These are phyloP conservation scores for Ammopiptanthus mongolicus DNA, from an alignment of 306 rosid genomes.

Conservation along the genomic window DNA sequence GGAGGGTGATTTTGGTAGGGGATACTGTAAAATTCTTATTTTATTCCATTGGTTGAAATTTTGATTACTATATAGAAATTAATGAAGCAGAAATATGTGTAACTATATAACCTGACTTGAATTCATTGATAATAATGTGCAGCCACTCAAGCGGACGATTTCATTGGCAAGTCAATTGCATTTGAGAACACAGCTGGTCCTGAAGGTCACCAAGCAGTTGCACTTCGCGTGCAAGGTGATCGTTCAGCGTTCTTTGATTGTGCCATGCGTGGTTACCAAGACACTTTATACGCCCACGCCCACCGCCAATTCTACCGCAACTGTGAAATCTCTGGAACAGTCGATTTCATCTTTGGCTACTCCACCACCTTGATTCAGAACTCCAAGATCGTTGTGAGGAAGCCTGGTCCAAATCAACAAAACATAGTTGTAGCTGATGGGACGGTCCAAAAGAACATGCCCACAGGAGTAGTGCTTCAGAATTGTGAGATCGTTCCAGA, in stretches of 20 bases:
- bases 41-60: too few species aligned
- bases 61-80: not conserved
- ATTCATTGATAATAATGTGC: not conserved
- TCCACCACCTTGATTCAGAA: constrained; percentile 43
- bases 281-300: constrained; percentile 56
- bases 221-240: constrained; percentile 58
- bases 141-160: constrained; percentile 30
- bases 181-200: constrained; percentile 68
- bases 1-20: too few species aligned
- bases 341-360: constrained; percentile 77
- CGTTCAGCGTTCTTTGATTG: constrained; percentile 51
- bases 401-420: constrained; percentile 33
- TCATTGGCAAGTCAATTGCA: constrained; percentile 52
- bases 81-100: not conserved
- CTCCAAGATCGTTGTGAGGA: constrained; percentile 44
- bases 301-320: constrained; percentile 69
- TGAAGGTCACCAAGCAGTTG: constrained; percentile 64
- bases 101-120: too few species aligned
- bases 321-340: constrained; percentile 71
- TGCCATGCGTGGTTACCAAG: constrained; percentile 58
- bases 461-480: constrained; percentile 54
- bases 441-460: constrained; percentile 7
- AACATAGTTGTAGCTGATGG: constrained; percentile 68
- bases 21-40: too few species aligned
- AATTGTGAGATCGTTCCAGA: constrained; percentile 55